Percentiles rank a stretch among this genome's conserved stretches.
Evolutionary conservation across 2,329 filamentous ascomycete species (phyloP).

Genomic region (Diaporthe longicolla): DNA sequence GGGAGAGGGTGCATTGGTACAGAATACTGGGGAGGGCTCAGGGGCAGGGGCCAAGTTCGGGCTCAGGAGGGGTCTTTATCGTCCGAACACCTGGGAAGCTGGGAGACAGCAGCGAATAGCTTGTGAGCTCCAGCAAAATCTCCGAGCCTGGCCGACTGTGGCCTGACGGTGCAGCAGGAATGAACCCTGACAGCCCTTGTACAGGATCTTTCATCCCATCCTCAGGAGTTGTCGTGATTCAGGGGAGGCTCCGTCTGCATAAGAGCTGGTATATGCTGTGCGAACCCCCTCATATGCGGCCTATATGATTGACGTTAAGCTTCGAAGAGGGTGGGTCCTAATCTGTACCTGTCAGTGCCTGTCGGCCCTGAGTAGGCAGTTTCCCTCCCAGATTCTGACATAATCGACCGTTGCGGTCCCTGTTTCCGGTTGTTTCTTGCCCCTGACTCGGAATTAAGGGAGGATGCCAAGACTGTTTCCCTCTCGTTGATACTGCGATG

Average conservation of each 20-base stretch:
- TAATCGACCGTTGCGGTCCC: constrained; percentile 17
- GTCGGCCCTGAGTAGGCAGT: background rate
- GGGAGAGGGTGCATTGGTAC: background rate
- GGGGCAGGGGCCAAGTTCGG: constrained; percentile 23
- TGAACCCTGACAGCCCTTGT: background rate
- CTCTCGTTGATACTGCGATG: constrained; percentile 26
- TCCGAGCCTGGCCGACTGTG: constrained; percentile 25
- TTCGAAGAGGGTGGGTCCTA: constrained; percentile 8
- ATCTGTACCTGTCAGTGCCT: constrained; percentile 6
- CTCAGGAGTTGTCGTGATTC: constrained; percentile 22
- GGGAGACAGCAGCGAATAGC: background rate
- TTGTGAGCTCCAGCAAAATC: background rate
- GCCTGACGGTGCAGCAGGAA: constrained; percentile 12
- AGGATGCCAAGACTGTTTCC: constrained; percentile 22
- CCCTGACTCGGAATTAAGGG: constrained; percentile 33
- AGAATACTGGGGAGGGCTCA: background rate
- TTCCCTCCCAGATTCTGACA: background rate
- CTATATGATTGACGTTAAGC: constrained; percentile 27
- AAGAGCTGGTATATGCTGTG: background rate
- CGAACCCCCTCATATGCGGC: constrained; percentile 22
- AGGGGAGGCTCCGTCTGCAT: constrained; percentile 29
- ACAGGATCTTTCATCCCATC: constrained; percentile 14
- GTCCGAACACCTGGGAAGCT: constrained; percentile 19
- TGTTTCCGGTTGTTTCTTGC: constrained; percentile 2
- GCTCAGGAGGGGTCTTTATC: constrained; percentile 8